Evolutionary conservation across 1,139 yeast species (phyloP), one percentile per base, ranked within the genome.

Genomic region (Dujonia santamariae): DNA sequence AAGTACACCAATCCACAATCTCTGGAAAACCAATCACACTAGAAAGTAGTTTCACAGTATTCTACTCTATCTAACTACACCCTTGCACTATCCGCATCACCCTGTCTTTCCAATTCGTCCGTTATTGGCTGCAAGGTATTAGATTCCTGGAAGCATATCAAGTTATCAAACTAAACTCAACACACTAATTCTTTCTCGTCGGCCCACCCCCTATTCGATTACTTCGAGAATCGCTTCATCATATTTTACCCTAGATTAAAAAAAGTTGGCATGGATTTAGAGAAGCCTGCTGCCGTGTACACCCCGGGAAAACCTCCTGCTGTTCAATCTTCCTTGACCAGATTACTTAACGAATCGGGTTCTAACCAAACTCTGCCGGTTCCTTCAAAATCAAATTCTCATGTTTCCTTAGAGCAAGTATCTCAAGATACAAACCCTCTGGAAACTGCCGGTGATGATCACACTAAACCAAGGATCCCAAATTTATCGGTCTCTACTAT

Each of bases 301-400:
- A 44, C 48, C 26, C 37, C 37, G 16, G 26, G 37, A 45, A 51
- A 48, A 30, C 43, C 46, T 26, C 53, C 60, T 3, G 28, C 19
- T 19, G 51, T 52, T 23, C 47, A 63, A 30, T 56, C 66, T 34
- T 65, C 74, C n/a, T 57, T 69, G 43, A 69, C 75, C 12, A 50
- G 70, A 37, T 60, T 69, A 18, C 54, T 69, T 41, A 61, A 64
- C 39, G 73, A 67, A 40, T 60, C 66, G 19, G 52, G 54, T 39
- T 54, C 64, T 24, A 53, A 53, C 24, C 48, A 47, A 26, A 43
- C 53, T 28, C 44, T 56, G 16, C 66, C 67, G 7, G 39, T 42
- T 8, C 44, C 46, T 28, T 56, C 65, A 29, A 49, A 53, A 19
- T 53, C 51, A 32, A 51, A 48, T 19, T 54, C 64, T 11, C 33